Percentiles rank a stretch among this genome's conserved stretches.
Evolutionary conservation across 2,329 filamentous ascomycete genomes (phyloP).

Genomic region (Verruconis gallopava): DNA sequence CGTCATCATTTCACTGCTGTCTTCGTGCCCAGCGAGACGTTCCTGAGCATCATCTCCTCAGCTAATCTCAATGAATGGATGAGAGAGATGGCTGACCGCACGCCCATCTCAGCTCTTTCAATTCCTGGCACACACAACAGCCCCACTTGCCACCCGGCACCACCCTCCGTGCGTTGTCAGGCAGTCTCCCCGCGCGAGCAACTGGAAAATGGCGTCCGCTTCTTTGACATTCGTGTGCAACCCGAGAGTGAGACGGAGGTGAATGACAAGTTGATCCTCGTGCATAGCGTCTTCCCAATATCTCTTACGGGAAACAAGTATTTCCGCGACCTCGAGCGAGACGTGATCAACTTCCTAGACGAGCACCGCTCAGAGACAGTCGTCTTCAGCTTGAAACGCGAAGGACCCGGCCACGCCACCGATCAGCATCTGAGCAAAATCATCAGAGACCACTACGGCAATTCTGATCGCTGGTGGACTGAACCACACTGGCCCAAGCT

Average conservation of each 20-base stretch:
- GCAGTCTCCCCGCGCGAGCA: constrained; percentile 64
- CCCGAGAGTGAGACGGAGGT: constrained; percentile 45
- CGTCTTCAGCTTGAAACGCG: constrained; percentile 79
- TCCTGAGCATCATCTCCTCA: constrained; percentile 55
- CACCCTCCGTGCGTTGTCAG: constrained; percentile 90
- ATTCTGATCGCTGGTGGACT: constrained; percentile 60
- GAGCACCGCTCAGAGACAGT: constrained; percentile 69
- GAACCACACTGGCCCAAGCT: constrained; percentile 64
- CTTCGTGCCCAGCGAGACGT: constrained; percentile 24
- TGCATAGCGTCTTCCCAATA: constrained; percentile 84
- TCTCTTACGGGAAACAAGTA: constrained; percentile 70
- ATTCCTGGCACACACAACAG: constrained; percentile 96
- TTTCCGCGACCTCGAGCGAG: constrained; percentile 58
- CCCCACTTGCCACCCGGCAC: constrained; percentile 68
- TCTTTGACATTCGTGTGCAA: constrained; percentile 82
- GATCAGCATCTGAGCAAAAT: constrained; percentile 68
- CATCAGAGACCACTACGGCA: constrained; percentile 57
- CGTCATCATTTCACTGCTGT: constrained; percentile 29
- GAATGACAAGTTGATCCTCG: constrained; percentile 61
- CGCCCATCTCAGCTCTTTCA: constrained; percentile 65
- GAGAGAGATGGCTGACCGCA: constrained; percentile 56
- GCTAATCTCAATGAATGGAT: constrained; percentile 67
- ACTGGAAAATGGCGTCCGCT: constrained; percentile 80
- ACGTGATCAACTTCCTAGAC: constrained; percentile 63
- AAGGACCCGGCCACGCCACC: constrained; percentile 68